These are phyloP conservation scores for Geotrichum siamense DNA, from an alignment of 1,139 yeast species.

Conservation along the genomic window DNA sequence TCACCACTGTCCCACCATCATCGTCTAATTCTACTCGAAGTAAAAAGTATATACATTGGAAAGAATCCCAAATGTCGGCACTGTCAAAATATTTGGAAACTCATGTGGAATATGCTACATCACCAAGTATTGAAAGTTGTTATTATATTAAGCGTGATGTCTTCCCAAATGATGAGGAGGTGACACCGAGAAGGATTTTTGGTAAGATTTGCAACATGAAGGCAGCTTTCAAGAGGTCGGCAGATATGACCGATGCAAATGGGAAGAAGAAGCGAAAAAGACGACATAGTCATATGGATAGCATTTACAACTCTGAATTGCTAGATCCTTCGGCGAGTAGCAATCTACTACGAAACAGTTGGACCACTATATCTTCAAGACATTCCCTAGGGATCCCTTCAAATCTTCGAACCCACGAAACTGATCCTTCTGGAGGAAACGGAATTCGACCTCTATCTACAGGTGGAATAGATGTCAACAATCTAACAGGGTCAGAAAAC, in stretches of 20 bases:
- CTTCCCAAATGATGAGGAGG: conserved; percentile 17
- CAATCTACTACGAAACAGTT: background rate
- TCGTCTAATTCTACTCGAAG: conserved; percentile 2
- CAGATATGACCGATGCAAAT: background rate
- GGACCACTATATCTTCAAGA: background rate
- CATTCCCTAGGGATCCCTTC: background rate
- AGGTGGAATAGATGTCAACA: background rate
- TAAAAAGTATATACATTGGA: conserved; percentile 18
- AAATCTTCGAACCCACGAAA: background rate
- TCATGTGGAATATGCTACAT: conserved; percentile 18
- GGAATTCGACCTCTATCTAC: background rate
- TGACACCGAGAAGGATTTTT: conserved; percentile 17
- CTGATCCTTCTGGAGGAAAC: background rate
- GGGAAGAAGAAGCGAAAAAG: conserved; percentile 13
- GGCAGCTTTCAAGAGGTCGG: conserved; percentile 16
- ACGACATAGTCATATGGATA: conserved; percentile 18
- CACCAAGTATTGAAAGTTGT: conserved; percentile 16
- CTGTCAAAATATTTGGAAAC: conserved; percentile 14
- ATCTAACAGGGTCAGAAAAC: background rate
- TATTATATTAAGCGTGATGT: conserved; percentile 15
- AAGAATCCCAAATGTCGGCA: conserved; percentile 15
- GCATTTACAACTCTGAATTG: conserved; percentile 11
- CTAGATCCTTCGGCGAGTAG: background rate
- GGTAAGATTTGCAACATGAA: conserved; percentile 19
- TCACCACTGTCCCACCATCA: background rate